Evolutionary conservation across 2,329 filamentous ascomycete species (phyloP).

Genomic region (Botrytis sinoallii): DNA sequence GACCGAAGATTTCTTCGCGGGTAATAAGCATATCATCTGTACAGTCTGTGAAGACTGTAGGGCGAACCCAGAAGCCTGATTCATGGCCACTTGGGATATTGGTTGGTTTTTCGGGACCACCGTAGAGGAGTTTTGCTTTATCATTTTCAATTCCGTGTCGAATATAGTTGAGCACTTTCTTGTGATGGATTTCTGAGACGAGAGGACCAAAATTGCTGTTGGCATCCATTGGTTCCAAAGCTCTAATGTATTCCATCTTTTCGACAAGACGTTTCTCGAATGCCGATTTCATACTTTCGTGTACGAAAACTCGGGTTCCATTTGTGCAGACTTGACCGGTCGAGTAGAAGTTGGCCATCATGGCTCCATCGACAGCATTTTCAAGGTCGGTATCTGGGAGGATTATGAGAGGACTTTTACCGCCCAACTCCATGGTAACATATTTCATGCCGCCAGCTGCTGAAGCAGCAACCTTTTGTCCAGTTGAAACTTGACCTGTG

Average conservation of each 20-base stretch:
- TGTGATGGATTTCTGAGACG: conserved; percentile 68
- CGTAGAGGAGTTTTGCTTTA: conserved; percentile 69
- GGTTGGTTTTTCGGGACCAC: conserved; percentile 59
- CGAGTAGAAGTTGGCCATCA: conserved; percentile 93
- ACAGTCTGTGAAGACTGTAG: conserved; percentile 84
- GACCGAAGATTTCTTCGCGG: conserved; percentile 83
- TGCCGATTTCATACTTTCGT: conserved; percentile 56
- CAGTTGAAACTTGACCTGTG: conserved; percentile 82
- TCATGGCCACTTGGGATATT: conserved; percentile 38
- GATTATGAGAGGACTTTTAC: conserved; percentile 78
- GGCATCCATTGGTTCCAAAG: conserved; percentile 69
- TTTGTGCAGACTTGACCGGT: conserved; percentile 92
- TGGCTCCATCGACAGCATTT: conserved; percentile 80
- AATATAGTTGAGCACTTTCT: conserved; percentile 79
- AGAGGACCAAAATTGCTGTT: conserved; percentile 81
- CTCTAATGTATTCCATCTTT: conserved; percentile 67
- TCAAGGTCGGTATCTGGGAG: conserved; percentile 77
- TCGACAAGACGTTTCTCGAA: conserved; percentile 69
- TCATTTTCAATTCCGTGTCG: conserved; percentile 70
- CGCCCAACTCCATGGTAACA: conserved; percentile 88
- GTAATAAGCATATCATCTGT: conserved; percentile 77
- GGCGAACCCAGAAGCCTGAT: conserved; percentile 78
- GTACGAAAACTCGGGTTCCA: conserved; percentile 83
- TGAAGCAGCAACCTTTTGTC: conserved; percentile 73
- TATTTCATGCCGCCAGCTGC: conserved; percentile 82